Conservation (phyloP, 495 filamentous ascomycete genomes). For the Penicillium herquei region DNA sequence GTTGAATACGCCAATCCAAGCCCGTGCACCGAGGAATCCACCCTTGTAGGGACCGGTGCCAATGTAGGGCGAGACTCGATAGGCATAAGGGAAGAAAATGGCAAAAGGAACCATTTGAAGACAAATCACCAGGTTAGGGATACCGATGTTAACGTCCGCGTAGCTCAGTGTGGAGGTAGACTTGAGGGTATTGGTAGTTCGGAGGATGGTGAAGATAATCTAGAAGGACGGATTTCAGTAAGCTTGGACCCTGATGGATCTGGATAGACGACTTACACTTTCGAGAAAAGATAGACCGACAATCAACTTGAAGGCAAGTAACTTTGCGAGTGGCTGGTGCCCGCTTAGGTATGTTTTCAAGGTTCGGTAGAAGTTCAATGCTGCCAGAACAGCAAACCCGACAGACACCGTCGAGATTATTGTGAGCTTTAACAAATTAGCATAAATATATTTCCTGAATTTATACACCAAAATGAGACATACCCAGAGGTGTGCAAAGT, state of each 20-base stretch:
- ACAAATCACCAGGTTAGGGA: constrained; percentile 32
- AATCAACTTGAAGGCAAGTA: constrained; percentile 35
- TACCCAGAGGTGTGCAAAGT: constrained; percentile 41
- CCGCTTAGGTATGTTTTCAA: constrained; percentile 19
- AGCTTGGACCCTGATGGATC: background rate
- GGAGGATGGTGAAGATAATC: constrained; percentile 33
- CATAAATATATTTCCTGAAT: background rate
- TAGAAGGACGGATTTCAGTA: background rate
- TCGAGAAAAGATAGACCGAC: constrained; percentile 31
- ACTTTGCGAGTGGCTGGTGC: constrained; percentile 26
- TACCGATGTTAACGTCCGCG: constrained; percentile 32
- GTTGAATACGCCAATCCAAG: constrained; percentile 14
- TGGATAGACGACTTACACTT: constrained; percentile 10
- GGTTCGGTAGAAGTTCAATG: constrained; percentile 24
- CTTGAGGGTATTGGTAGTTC: constrained; percentile 20
- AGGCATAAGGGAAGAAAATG: constrained; percentile 33
- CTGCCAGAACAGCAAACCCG: constrained; percentile 18
- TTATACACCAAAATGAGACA: background rate
- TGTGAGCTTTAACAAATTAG: constrained; percentile 13
- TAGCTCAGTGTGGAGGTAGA: constrained; percentile 26
- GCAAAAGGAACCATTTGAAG: constrained; percentile 35
- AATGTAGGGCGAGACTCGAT: constrained; percentile 23
- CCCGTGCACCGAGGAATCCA: constrained; percentile 11
- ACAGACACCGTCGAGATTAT: constrained; percentile 24
- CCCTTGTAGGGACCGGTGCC: constrained; percentile 8